Percentiles rank a stretch among this genome's conserved stretches.
phyloP scores from a whole-genome alignment of 768 basidiomycete genomes.

The Leccinum imitatum region DNA sequence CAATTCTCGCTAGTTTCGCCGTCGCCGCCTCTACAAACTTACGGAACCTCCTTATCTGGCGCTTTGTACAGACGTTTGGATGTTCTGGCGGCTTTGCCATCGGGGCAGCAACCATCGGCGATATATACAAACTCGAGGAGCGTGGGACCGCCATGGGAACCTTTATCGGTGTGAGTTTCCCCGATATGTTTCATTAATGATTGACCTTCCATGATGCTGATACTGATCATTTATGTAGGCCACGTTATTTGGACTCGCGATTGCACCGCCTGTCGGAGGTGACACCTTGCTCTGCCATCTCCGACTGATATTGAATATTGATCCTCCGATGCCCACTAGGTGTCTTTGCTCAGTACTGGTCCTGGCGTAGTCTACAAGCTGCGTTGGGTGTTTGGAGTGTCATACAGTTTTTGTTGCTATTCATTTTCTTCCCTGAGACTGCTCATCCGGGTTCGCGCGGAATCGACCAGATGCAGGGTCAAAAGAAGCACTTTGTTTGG shows the following conservation, averaged over 20 bases:
- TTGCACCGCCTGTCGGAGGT: conserved; percentile 63
- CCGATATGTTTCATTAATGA: neutral
- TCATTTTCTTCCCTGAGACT: conserved; percentile 62
- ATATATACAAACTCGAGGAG: conserved; percentile 66
- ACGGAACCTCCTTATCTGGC: conserved; percentile 51
- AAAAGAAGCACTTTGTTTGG: conserved; percentile 37
- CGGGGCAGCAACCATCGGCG: conserved; percentile 61
- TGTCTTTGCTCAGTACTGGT: conserved; percentile 53
- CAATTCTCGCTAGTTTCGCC: conserved; percentile 58
- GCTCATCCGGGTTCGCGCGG: conserved; percentile 58
- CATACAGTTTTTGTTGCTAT: conserved; percentile 39
- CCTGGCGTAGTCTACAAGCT: conserved; percentile 64
- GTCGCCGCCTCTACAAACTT: conserved; percentile 49
- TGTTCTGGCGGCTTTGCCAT: conserved; percentile 54
- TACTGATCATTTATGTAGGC: conserved; percentile 30
- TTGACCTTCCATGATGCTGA: neutral
- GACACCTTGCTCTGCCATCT: neutral
- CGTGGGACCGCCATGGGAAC: conserved; percentile 59
- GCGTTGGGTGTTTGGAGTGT: conserved; percentile 42
- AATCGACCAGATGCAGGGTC: conserved; percentile 43
- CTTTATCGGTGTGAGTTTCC: conserved; percentile 47
- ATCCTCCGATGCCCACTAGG: conserved; percentile 30
- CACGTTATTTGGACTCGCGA: conserved; percentile 54
- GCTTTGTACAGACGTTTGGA: conserved; percentile 67
- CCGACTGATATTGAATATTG: neutral